Conservation (phyloP, 106 monocot genomes). For the Dendrobium nobile region DNA sequence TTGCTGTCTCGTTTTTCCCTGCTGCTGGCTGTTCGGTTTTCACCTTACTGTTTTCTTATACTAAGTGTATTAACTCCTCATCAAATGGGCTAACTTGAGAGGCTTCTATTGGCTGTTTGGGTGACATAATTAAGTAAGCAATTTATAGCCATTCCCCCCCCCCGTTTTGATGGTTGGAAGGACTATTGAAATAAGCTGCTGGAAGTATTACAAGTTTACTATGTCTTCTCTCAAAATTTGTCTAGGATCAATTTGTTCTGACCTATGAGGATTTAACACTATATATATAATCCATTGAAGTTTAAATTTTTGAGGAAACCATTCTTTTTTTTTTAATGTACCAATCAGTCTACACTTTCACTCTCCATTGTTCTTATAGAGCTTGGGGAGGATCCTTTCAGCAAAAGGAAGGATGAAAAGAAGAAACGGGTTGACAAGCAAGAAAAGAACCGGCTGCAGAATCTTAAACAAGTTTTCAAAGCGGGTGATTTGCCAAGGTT, state of each 20-base stretch:
- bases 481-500: constrained; percentile 84
- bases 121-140: too few relatives aligned
- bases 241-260: not conserved
- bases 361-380: constrained; percentile 32
- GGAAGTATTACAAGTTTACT: not conserved
- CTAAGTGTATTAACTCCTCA: too few relatives aligned
- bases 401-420: constrained; percentile 66
- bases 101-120: too few relatives aligned
- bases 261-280: not conserved
- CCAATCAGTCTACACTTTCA: not conserved
- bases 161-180: too few relatives aligned
- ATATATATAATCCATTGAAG: not conserved
- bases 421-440: constrained; percentile 76
- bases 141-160: too few relatives aligned
- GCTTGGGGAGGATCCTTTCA: constrained; percentile 85
- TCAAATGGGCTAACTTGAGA: too few relatives aligned
- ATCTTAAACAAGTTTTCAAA: constrained; percentile 71
- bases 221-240: not conserved
- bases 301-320: not conserved
- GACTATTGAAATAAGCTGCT: too few relatives aligned
- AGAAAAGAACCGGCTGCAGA: constrained; percentile 72
- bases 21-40: too few relatives aligned
- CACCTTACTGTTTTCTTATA: too few relatives aligned
- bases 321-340: not conserved
- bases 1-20: too few relatives aligned